Conservation (phyloP, 2,329 filamentous ascomycete species). For the Penicillium sumatraense region DNA sequence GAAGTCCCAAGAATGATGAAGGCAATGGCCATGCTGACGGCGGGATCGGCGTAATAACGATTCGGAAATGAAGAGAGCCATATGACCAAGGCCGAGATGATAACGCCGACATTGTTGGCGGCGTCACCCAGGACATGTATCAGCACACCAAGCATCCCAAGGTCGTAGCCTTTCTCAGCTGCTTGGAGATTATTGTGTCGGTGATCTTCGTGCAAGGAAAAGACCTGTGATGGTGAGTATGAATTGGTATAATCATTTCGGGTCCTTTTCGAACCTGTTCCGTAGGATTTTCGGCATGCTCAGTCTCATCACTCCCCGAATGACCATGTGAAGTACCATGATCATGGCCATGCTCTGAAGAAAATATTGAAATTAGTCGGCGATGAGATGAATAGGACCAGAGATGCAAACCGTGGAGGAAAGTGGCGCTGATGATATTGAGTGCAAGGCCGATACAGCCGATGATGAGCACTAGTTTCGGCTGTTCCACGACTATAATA, state of each 20-base stretch:
- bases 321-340: constrained; percentile 14
- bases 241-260: constrained; percentile 1
- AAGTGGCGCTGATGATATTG: constrained; percentile 68
- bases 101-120: constrained; percentile 74
- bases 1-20: constrained; percentile 49
- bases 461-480: constrained; percentile 68
- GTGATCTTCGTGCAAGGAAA: constrained; percentile 31
- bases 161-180: constrained; percentile 46
- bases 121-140: constrained; percentile 73
- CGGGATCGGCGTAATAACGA: constrained; percentile 72
- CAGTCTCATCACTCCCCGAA: background rate
- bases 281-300: background rate
- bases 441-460: constrained; percentile 67
- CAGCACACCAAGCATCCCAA: constrained; percentile 73
- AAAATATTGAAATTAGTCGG: background rate
- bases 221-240: background rate
- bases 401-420: constrained; percentile 61
- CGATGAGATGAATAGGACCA: background rate
- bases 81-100: constrained; percentile 68
- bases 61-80: constrained; percentile 62
- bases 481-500: constrained; percentile 61
- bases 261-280: background rate
- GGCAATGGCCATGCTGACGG: constrained; percentile 33
- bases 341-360: constrained; percentile 1
- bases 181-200: constrained; percentile 35